A percentile compares a stretch with the other conserved stretches of the same genome.
Conservation (phyloP, 2,329 filamentous ascomycete genomes). For the Tolypocladium nubicola region DNA sequence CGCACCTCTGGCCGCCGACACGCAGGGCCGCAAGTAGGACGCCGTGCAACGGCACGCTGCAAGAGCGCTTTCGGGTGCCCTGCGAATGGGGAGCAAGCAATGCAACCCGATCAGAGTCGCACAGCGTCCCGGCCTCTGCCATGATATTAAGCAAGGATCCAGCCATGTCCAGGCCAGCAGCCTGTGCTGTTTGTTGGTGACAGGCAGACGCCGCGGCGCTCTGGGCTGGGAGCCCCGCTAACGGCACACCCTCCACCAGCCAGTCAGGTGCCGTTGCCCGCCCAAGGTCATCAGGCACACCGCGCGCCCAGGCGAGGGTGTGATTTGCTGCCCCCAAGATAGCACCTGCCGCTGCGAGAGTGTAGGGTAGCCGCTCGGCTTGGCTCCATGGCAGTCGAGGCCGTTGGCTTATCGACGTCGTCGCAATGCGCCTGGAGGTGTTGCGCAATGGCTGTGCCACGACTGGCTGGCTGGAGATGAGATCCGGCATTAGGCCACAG, state of each 20-base stretch:
- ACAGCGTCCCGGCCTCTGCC: not conserved
- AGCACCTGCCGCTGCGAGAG: not conserved
- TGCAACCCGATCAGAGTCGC: not conserved
- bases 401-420: not conserved
- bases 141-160: not conserved
- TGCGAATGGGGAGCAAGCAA: not conserved
- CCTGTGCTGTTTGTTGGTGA: not conserved
- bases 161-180: not conserved
- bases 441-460: not conserved
- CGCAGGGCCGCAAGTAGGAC: not conserved
- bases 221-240: not conserved
- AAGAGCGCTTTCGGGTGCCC: not conserved
- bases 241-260: conserved; percentile 7
- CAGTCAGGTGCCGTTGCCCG: conserved; percentile 12
- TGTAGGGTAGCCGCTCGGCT: not conserved
- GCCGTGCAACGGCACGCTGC: not conserved
- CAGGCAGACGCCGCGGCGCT: not conserved
- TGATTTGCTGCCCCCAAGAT: conserved; percentile 5
- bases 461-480: not conserved
- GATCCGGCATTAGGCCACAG: not conserved
- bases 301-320: conserved; percentile 1
- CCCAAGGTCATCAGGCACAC: conserved; percentile 13
- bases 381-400: not conserved
- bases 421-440: not conserved
- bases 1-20: not conserved